Evolutionary conservation across 2,329 filamentous ascomycete species (phyloP).

Genomic region (Stemphylium beticola): DNA sequence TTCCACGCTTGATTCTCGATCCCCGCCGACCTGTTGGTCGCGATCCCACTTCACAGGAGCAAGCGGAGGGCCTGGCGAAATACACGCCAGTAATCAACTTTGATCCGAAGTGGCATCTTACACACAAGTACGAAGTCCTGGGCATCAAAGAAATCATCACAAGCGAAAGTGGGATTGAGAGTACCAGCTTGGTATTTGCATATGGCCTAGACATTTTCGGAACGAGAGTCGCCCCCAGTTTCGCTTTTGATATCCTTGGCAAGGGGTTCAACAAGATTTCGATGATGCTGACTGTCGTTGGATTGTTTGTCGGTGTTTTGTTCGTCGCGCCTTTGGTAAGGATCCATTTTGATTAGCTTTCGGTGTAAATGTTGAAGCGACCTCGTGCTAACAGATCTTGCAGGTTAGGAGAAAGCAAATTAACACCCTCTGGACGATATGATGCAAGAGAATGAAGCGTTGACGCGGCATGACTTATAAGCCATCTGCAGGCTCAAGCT

Average conservation of each 20-base stretch:
- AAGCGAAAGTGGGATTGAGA: conserved; percentile 82
- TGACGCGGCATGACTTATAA: background rate
- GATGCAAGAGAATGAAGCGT: conserved; percentile 15
- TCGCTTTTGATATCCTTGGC: conserved; percentile 88
- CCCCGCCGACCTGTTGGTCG: conserved; percentile 85
- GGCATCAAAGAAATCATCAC: conserved; percentile 77
- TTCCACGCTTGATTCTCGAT: conserved; percentile 81
- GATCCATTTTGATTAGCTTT: background rate
- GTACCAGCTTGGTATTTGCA: conserved; percentile 86
- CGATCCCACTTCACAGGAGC: conserved; percentile 79
- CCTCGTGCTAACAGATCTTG: conserved; percentile 3
- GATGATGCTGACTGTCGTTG: conserved; percentile 81
- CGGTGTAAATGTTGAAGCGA: conserved; percentile 3
- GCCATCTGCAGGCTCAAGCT: background rate
- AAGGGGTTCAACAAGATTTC: conserved; percentile 93
- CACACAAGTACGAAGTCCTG: conserved; percentile 80
- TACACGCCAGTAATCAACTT: conserved; percentile 82
- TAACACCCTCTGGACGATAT: conserved; percentile 66
- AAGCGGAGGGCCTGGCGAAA: conserved; percentile 79
- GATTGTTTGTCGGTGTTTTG: conserved; percentile 76
- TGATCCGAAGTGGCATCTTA: conserved; percentile 79
- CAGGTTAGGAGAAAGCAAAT: conserved; percentile 69
- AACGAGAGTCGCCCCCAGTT: conserved; percentile 83
- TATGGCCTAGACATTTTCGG: conserved; percentile 90
- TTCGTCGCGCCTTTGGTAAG: conserved; percentile 83